Evolutionary conservation across 2,329 filamentous ascomycete genomes (phyloP), one percentile per base, ranked within the genome.

Genomic region (Tolypocladium tropicale): DNA sequence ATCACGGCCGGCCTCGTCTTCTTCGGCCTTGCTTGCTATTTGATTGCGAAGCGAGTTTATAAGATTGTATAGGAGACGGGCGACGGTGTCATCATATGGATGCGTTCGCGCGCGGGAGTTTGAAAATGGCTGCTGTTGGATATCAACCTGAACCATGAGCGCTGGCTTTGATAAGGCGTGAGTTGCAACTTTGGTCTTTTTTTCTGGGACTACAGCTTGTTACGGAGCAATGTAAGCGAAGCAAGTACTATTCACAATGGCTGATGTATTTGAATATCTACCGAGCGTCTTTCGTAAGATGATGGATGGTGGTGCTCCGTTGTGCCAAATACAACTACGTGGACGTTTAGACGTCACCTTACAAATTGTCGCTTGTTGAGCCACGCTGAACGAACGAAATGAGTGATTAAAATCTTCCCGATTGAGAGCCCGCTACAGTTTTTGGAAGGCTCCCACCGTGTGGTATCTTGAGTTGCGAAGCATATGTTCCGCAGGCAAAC

Each of bases 21-120:
- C 21, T 97, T 97, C 71, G 94, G 91, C 0, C 67, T 92, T 32
- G 79, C 78, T 6, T 95, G 92, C 67, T 96, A 86, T 67, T 75
- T 85, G 67, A 85, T 92, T 61, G 91, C 91, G 21, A 95, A 94
- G 78, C 81, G 87, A 62, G 84, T 93, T 39, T 93, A 92, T 69
- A 83, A 85, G 48, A 91, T 93, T 72, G 87, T 90, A 39, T 90
- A 69, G n/a, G n/a, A 56, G 16, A 25, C 32, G 30, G 33, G 33
- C 37, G 18, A 54, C 34, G 30, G 48, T n/a, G n/a, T n/a, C n/a
- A n/a, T 1, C 43, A 33, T 23, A 28, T 48, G 21, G 21, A 9
- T 37, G 50, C 25, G 9, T 34, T 23, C 34, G 32, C 46, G 25
- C 18, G 23, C 32, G 23, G 33, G 23, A 21, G 12, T 23, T 39